phyloP scores from a whole-genome alignment of 805 yeast genomes.

The Zygotorulaspora danielsina region DNA sequence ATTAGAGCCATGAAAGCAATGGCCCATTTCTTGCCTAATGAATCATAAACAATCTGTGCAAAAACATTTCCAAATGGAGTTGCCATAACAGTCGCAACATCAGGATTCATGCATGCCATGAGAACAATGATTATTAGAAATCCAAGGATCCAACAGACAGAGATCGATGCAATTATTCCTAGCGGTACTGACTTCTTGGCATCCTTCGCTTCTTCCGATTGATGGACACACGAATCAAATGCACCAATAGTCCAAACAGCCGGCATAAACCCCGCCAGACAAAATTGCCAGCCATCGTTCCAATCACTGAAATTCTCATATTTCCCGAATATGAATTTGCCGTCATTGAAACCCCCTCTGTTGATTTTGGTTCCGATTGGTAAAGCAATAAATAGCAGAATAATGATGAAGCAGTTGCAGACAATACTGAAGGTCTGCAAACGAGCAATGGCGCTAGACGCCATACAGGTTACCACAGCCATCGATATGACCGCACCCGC shows the following conservation, averaged over 20 bases:
- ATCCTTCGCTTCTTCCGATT: conserved; percentile 65
- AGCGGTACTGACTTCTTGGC: conserved; percentile 57
- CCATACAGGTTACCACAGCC: conserved; percentile 48
- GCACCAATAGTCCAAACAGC: conserved; percentile 75
- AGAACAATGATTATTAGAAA: conserved; percentile 50
- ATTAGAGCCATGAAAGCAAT: conserved; percentile 59
- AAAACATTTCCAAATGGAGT: conserved; percentile 53
- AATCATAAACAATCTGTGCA: conserved; percentile 60
- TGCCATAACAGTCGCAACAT: conserved; percentile 39
- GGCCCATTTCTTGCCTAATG: conserved; percentile 62
- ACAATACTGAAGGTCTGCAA: conserved; percentile 57
- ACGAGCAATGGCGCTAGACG: conserved; percentile 53
- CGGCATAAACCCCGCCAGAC: conserved; percentile 54
- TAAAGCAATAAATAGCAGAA: conserved; percentile 56
- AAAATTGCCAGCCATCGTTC: conserved; percentile 55
- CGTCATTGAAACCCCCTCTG: conserved; percentile 42
- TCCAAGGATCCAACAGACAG: conserved; percentile 55
- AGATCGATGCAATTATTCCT: conserved; percentile 57
- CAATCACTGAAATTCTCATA: conserved; percentile 50
- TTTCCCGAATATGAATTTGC: conserved; percentile 51
- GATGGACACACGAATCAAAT: conserved; percentile 67
- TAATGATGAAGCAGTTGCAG: conserved; percentile 49
- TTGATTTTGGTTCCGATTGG: conserved; percentile 53
- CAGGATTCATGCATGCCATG: conserved; percentile 49
- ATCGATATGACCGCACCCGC: conserved; percentile 56